phyloP scores from a whole-genome alignment of 176 grass and related monocot genomes.

The Hordeum vulgare region DNA sequence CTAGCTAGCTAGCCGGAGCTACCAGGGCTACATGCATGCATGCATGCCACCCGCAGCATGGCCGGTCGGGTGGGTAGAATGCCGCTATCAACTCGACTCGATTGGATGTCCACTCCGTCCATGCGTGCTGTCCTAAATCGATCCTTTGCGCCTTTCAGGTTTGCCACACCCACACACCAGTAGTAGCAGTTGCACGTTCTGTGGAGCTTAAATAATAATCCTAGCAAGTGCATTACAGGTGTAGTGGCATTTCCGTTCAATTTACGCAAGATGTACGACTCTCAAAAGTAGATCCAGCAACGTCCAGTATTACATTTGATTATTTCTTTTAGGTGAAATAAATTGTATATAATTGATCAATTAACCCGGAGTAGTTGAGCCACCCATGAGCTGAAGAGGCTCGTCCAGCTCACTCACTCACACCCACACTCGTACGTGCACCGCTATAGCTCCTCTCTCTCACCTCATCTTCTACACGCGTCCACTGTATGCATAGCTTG shows the following conservation, averaged over 20 bases:
- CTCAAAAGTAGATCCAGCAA: not conserved
- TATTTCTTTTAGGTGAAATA: not conserved
- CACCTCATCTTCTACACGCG: not conserved
- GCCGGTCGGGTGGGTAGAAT: slow-evolving; percentile 3
- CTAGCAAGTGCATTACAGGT: not conserved
- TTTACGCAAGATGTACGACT: not conserved
- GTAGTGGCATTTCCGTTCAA: not conserved
- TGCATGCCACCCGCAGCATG: not conserved
- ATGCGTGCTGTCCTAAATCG: not conserved
- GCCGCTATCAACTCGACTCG: slow-evolving; percentile 5
- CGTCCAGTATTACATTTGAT: not conserved
- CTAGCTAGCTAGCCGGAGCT: not conserved
- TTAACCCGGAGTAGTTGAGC: not conserved
- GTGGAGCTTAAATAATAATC: not conserved
- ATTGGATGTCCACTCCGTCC: not conserved
- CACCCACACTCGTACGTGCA: not conserved
- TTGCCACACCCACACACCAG: not conserved
- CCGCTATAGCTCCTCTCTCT: not conserved
- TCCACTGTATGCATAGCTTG: not conserved
- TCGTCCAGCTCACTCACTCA: not conserved
- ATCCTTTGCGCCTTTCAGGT: not conserved
- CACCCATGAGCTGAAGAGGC: not conserved
- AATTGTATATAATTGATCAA: not conserved
- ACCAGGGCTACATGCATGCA: too few relatives aligned
- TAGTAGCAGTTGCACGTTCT: not conserved